Evolutionary conservation across 805 yeast genomes (phyloP).

Genomic region (Myxozyma lipomycoides): DNA sequence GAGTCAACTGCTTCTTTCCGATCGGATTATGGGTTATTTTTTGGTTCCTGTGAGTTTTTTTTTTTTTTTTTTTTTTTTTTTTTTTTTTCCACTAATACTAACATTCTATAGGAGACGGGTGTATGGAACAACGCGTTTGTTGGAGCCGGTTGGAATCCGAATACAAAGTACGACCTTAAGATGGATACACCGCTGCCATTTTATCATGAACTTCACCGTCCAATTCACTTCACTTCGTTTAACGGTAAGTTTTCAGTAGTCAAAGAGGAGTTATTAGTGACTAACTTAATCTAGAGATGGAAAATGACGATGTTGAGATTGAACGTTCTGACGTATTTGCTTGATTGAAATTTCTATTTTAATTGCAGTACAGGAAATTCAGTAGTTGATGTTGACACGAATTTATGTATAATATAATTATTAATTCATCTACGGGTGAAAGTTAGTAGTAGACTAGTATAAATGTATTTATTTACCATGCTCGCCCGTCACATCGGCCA

Average conservation of each 20-base stretch:
- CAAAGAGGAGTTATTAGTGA: not conserved
- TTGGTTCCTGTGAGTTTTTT: conserved; percentile 65
- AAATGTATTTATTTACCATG: too few species aligned
- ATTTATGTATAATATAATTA: too few species aligned
- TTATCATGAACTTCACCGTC: conserved; percentile 83
- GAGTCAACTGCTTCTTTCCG: conserved; percentile 71
- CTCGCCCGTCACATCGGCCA: too few species aligned
- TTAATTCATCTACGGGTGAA: not conserved
- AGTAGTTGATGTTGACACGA: not conserved
- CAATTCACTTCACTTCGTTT: conserved; percentile 77
- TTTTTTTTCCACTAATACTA: not conserved
- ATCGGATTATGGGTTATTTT: conserved; percentile 72
- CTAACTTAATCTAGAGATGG: conserved; percentile 12
- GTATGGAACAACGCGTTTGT: conserved; percentile 90
- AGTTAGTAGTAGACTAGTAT: too few species aligned
- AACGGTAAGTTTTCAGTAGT: conserved; percentile 37
- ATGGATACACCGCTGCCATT: conserved; percentile 76
- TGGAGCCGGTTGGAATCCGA: conserved; percentile 75
- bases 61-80: too few species aligned
- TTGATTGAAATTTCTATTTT: conserved; percentile 1
- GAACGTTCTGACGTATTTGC: conserved; percentile 30
- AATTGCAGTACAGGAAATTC: too few species aligned
- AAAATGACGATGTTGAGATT: conserved; percentile 25
- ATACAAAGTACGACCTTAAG: conserved; percentile 58
- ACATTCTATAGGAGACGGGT: conserved; percentile 46